Evolutionary conservation across 805 yeast species (phyloP).

Genomic region (Gaillardinia entomophila): DNA sequence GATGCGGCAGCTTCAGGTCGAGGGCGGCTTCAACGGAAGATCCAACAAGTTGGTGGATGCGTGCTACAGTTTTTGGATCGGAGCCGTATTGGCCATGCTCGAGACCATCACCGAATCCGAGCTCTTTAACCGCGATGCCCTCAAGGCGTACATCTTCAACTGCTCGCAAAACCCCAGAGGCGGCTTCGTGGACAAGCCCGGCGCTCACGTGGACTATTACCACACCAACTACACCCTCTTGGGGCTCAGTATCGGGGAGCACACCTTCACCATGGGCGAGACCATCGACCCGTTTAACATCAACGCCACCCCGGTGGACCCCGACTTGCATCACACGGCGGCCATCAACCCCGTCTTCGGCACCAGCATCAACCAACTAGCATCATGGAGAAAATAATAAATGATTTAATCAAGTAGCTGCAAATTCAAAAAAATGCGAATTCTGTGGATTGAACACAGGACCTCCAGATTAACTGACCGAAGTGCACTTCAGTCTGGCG

Average conservation of each 20-base stretch:
- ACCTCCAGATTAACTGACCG: slow-evolving; percentile 56
- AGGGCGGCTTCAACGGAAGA: slow-evolving; percentile 87
- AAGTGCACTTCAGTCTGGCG: slow-evolving; percentile 20
- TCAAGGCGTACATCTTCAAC: slow-evolving; percentile 60
- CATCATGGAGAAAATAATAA: no score
- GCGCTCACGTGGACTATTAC: slow-evolving; percentile 72
- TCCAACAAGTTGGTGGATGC: slow-evolving; percentile 93
- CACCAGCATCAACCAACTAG: no score
- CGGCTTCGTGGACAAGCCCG: slow-evolving; percentile 89
- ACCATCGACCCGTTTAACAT: no score
- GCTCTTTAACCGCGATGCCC: slow-evolving; percentile 48
- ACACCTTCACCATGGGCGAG: no score
- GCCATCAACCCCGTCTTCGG: slow-evolving; percentile 11
- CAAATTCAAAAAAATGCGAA: slow-evolving; percentile 42
- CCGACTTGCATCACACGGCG: slow-evolving; percentile 1
- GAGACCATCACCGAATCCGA: slow-evolving; percentile 32
- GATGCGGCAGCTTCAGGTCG: slow-evolving; percentile 62
- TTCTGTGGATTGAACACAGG: slow-evolving; percentile 86
- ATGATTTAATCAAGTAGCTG: background rate
- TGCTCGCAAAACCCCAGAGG: slow-evolving; percentile 72
- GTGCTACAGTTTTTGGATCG: slow-evolving; percentile 95
- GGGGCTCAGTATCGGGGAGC: slow-evolving; percentile 64
- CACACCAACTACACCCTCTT: slow-evolving; percentile 82
- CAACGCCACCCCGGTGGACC: no score
- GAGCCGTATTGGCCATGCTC: slow-evolving; percentile 63